phyloP scores from a whole-genome alignment of 495 filamentous ascomycete species.

The Talaromyces borbonicus region DNA sequence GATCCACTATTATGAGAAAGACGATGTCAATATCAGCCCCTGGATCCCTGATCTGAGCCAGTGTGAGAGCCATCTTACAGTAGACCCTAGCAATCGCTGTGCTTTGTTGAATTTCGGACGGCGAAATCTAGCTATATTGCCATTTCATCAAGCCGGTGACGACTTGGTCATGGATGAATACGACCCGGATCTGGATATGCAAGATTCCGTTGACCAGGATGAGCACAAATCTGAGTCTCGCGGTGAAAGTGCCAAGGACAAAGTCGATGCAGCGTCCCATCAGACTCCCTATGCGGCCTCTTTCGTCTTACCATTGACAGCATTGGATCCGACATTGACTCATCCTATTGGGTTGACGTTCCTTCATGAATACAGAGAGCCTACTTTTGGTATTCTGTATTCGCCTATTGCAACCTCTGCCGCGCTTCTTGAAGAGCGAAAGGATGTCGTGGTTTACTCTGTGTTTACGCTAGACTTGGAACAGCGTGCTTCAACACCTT shows the following conservation, averaged over 20 bases:
- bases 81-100: constrained; percentile 86
- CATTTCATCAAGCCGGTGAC: constrained; percentile 76
- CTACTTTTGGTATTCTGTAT: constrained; percentile 90
- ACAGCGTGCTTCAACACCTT: constrained; percentile 85
- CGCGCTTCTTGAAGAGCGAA: constrained; percentile 64
- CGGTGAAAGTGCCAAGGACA: constrained; percentile 32
- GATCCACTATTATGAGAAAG: constrained; percentile 95
- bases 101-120: constrained; percentile 85
- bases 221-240: not conserved
- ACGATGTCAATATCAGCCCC: constrained; percentile 66
- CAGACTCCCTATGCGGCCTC: constrained; percentile 80
- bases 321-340: constrained; percentile 75
- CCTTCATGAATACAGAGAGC: constrained; percentile 92
- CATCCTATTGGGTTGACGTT: constrained; percentile 89
- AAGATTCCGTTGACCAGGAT: constrained; percentile 11
- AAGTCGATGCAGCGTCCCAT: constrained; percentile 40
- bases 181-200: constrained; percentile 65
- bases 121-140: constrained; percentile 83
- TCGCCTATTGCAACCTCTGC: constrained; percentile 59
- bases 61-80: constrained; percentile 67
- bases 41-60: constrained; percentile 62
- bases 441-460: constrained; percentile 77
- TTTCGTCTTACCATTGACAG: constrained; percentile 77
- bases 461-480: constrained; percentile 94
- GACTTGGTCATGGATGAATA: constrained; percentile 87